Evolutionary conservation across 2,329 filamentous ascomycete genomes (phyloP).

Genomic region (Phyllosticta citribraziliensis): DNA sequence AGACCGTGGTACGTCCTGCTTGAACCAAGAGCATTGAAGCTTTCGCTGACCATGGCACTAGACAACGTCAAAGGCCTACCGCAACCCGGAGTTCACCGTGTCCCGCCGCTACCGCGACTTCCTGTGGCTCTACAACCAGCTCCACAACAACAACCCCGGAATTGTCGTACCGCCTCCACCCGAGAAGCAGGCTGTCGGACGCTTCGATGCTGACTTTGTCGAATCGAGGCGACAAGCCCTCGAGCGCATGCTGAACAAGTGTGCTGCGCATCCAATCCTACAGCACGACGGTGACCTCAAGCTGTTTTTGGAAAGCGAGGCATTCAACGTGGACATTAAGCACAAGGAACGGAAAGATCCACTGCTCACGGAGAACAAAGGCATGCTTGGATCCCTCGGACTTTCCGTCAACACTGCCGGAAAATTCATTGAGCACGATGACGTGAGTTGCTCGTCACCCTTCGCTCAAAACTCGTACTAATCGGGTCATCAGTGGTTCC

Average conservation of each 20-base stretch:
- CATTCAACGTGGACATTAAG: slow-evolving; percentile 94
- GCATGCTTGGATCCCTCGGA: slow-evolving; percentile 78
- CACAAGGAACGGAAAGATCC: slow-evolving; percentile 92
- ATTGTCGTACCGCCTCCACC: slow-evolving; percentile 92
- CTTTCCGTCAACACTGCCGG: slow-evolving; percentile 61
- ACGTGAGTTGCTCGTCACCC: slow-evolving; percentile 46
- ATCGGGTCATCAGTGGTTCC: slow-evolving; percentile 65
- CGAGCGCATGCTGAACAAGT: slow-evolving; percentile 98
- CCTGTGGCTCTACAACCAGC: slow-evolving; percentile 89
- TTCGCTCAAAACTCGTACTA: slow-evolving; percentile 8
- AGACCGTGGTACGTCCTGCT: slow-evolving; percentile 61
- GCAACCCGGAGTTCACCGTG: slow-evolving; percentile 83
- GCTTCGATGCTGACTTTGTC: slow-evolving; percentile 95
- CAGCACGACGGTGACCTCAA: slow-evolving; percentile 93
- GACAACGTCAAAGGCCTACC: slow-evolving; percentile 95
- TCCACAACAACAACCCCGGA: slow-evolving; percentile 90
- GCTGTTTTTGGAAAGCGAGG: slow-evolving; percentile 90
- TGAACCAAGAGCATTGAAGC: background rate
- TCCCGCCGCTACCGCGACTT: slow-evolving; percentile 94
- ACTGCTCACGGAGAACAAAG: slow-evolving; percentile 80
- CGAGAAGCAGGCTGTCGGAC: slow-evolving; percentile 93
- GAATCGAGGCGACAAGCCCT: slow-evolving; percentile 83
- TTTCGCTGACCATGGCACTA: slow-evolving; percentile 26
- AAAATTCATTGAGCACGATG: slow-evolving; percentile 97
- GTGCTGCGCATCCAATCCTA: slow-evolving; percentile 74